Conservation (phyloP, 1,284 basidiomycete species). For the Malassezia vespertilionis region DNA sequence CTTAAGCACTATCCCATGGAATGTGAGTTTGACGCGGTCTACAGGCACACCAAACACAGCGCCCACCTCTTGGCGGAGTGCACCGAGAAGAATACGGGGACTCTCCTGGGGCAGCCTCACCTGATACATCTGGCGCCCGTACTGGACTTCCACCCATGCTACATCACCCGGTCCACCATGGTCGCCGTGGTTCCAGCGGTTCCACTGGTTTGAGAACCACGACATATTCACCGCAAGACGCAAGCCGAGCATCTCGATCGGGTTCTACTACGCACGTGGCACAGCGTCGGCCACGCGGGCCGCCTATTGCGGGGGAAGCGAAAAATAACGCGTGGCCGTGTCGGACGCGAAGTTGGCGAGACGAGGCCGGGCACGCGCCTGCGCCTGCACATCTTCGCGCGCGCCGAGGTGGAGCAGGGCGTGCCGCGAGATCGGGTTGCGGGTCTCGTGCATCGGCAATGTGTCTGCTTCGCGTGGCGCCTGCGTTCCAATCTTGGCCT, state of each 20-base stretch:
- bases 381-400: not conserved
- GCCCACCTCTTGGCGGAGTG: conserved; percentile 34
- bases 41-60: conserved; percentile 32
- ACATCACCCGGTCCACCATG: not conserved
- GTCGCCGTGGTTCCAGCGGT: conserved; percentile 19
- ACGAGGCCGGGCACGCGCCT: not conserved
- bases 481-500: conserved; percentile 57
- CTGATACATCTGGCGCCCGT: conserved; percentile 34
- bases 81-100: conserved; percentile 24
- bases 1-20: conserved; percentile 32
- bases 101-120: conserved; percentile 22
- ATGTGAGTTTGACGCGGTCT: conserved; percentile 33
- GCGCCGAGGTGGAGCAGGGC: not conserved
- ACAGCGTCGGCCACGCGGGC: not conserved
- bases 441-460: conserved; percentile 12
- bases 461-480: not conserved
- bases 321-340: conserved; percentile 13
- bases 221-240: conserved; percentile 25
- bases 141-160: conserved; percentile 31
- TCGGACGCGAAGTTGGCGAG: conserved; percentile 1
- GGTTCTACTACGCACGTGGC: not conserved
- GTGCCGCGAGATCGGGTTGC: not conserved
- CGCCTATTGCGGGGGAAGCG: conserved; percentile 11
- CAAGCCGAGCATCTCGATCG: not conserved
- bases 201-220: conserved; percentile 46